Evolutionary conservation across 495 filamentous ascomycete genomes (phyloP).

Genomic region (Penicillium samsonianum): DNA sequence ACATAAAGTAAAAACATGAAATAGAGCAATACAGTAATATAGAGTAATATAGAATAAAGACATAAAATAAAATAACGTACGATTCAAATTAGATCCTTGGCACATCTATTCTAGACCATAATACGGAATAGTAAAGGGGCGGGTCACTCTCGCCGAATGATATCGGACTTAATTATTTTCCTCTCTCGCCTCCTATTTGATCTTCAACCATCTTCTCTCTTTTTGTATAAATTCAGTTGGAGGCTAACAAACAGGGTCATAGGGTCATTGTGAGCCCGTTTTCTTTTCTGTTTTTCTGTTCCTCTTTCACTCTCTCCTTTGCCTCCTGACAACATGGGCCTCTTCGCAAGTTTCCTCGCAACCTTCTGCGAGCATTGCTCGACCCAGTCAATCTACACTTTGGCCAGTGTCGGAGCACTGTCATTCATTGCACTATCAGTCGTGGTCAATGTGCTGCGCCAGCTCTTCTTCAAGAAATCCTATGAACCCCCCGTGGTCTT

Average conservation of each 20-base stretch:
- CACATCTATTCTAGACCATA: conserved; percentile 1
- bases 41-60: not conserved
- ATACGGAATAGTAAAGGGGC: conserved; percentile 3
- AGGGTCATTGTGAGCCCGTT: not conserved
- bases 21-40: not conserved
- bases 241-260: not conserved
- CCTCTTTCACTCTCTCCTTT: conserved; percentile 4
- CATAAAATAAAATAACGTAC: conserved; percentile 5
- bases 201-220: conserved; percentile 15
- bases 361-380: conserved; percentile 45
- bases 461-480: conserved; percentile 68
- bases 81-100: not conserved
- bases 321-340: conserved; percentile 34
- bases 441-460: conserved; percentile 64
- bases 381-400: conserved; percentile 34
- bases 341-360: conserved; percentile 40
- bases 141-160: conserved; percentile 31
- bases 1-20: not conserved
- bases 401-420: conserved; percentile 29
- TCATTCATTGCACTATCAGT: conserved; percentile 40
- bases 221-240: conserved; percentile 4
- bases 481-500: conserved; percentile 65
- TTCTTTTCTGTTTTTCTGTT: conserved; percentile 7
- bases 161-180: conserved; percentile 31
- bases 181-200: conserved; percentile 10